phyloP scores from a whole-genome alignment of 2,329 filamentous ascomycete genomes.

The Ceratocystis alfenasii region DNA sequence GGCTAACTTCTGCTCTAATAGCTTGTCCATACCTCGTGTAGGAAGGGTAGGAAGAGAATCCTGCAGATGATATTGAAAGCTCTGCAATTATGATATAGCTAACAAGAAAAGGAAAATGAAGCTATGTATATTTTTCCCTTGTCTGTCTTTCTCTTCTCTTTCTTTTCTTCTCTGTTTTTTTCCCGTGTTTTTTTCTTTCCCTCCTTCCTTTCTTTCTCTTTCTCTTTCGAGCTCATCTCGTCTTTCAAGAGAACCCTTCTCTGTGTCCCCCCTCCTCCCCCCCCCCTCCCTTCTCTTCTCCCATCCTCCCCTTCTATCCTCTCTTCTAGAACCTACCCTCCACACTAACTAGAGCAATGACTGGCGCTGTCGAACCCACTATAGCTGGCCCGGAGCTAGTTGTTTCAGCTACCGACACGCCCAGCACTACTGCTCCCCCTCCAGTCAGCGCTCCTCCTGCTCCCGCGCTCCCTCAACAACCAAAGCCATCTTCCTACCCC shows the following conservation, averaged over 20 bases:
- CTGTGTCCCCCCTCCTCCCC: not conserved
- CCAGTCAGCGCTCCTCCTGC: not conserved
- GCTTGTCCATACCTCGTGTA: not conserved
- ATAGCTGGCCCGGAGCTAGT: slow-evolving; percentile 6
- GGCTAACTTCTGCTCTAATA: not conserved
- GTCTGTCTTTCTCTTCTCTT: not conserved
- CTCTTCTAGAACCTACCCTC: not conserved
- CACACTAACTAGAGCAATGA: not conserved
- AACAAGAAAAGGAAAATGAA: too few species aligned
- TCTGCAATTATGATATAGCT: slow-evolving; percentile 9
- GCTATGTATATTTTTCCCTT: too few species aligned
- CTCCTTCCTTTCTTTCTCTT: not conserved
- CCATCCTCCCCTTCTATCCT: not conserved
- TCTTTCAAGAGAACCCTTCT: not conserved
- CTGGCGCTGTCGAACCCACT: slow-evolving; percentile 6
- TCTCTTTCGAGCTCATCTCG: not conserved
- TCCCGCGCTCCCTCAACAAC: not conserved
- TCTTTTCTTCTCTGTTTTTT: not conserved
- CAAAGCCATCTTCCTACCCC: not conserved
- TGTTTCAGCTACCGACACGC: not conserved
- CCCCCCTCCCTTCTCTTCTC: not conserved
- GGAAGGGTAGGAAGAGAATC: not conserved
- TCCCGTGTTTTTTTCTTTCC: not conserved
- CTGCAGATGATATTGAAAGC: slow-evolving; percentile 3
- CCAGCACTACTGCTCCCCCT: not conserved